These are phyloP conservation scores for slime mould (Dictyostelium discoideum) DNA, from an alignment of 78 protist genomes.

Conservation along the genomic window dicty_2.7 NC_007089.4:2366501-2367000, in stretches of 20 bases:
- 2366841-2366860: slow-evolving; percentile 20
- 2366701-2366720: slow-evolving; percentile 32
- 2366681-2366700: slow-evolving; percentile 63
- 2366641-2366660: slow-evolving; percentile 56
- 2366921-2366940: slow-evolving; percentile 65
- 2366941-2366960: slow-evolving; percentile 61
- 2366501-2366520: slow-evolving; percentile 39
- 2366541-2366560: slow-evolving; percentile 55
- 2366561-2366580: slow-evolving; percentile 29
- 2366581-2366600: slow-evolving; percentile 85
- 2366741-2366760: slow-evolving; percentile 36
- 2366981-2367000: not conserved
- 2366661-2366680: slow-evolving; percentile 30
- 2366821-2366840: not conserved
- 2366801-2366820: not conserved
- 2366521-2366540: slow-evolving; percentile 58
- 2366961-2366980: slow-evolving; percentile 32
- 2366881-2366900: slow-evolving; percentile 36
- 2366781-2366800: slow-evolving; percentile 66
- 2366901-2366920: not conserved
- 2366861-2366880: slow-evolving; percentile 58
- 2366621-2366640: slow-evolving; percentile 62
- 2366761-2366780: slow-evolving; percentile 35
- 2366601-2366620: slow-evolving; percentile 84
- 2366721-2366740: slow-evolving; percentile 49